A percentile compares a stretch with the other conserved stretches of the same genome.
Evolutionary conservation across 768 basidiomycete genomes (phyloP).

Genomic region (Leccinum barrowsii): DNA sequence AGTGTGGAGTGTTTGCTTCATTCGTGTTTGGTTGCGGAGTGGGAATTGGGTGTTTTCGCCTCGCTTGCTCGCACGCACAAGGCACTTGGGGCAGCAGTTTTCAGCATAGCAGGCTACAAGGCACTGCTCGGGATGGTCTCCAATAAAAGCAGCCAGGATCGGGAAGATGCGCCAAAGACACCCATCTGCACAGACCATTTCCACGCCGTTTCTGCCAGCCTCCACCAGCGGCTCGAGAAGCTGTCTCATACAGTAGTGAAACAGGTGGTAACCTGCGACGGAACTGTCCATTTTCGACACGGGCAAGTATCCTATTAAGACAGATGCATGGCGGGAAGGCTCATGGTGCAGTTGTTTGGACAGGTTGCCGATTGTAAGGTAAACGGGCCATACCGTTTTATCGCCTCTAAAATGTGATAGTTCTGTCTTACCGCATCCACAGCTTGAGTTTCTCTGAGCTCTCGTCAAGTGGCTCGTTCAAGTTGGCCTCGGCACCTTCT

Average conservation of each 20-base stretch:
- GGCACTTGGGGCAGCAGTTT: background rate
- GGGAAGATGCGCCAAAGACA: background rate
- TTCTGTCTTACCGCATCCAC: background rate
- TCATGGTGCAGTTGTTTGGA: no score
- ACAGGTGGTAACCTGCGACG: no score
- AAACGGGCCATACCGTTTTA: no score
- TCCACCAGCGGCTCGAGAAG: background rate
- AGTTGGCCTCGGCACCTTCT: background rate
- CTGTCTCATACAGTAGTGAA: no score
- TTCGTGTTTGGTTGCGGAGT: background rate
- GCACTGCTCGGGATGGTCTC: background rate
- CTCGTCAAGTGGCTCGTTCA: background rate
- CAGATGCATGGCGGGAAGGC: no score
- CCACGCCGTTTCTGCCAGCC: background rate
- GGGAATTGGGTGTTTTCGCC: background rate
- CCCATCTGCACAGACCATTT: background rate
- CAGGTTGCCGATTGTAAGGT: no score
- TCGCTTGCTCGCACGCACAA: background rate
- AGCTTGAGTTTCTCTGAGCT: background rate
- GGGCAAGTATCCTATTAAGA: no score
- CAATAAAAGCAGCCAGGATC: background rate
- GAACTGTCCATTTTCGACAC: no score
- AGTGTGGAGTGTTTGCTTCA: background rate
- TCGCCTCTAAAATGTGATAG: no score
- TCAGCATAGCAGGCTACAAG: background rate